A percentile compares a stretch with the other conserved stretches of the same genome.
phyloP scores from a whole-genome alignment of 768 basidiomycete genomes.

The Mycena rosella region DNA sequence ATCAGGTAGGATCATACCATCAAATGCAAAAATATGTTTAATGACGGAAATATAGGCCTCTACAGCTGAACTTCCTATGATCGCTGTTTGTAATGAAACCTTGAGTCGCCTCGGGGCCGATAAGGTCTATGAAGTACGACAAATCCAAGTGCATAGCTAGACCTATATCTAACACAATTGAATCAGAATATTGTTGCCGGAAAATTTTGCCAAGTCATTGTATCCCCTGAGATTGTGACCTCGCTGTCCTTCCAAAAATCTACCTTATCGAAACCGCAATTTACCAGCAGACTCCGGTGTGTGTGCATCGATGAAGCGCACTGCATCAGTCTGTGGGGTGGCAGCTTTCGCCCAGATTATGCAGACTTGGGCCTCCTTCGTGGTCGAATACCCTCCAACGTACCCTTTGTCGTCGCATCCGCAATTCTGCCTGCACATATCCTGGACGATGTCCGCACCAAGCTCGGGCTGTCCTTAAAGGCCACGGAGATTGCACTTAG shows the following conservation, averaged over 20 bases:
- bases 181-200: constrained; percentile 14
- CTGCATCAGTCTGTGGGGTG: constrained; percentile 38
- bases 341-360: constrained; percentile 33
- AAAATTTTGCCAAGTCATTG: constrained; percentile 16
- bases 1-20: neutral
- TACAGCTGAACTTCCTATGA: neutral
- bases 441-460: constrained; percentile 27
- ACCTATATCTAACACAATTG: no score
- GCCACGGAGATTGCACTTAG: constrained; percentile 15
- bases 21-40: neutral
- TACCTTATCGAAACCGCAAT: neutral
- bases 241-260: constrained; percentile 4
- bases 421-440: constrained; percentile 34
- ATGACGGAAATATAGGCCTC: no score
- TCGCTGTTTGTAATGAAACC: constrained; percentile 17
- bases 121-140: constrained; percentile 8
- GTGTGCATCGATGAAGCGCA: constrained; percentile 31
- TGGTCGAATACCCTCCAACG: constrained; percentile 28
- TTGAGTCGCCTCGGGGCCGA: constrained; percentile 6
- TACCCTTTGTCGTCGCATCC: constrained; percentile 34
- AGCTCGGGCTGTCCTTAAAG: constrained; percentile 21
- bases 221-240: constrained; percentile 13
- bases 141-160: neutral
- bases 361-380: constrained; percentile 30
- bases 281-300: constrained; percentile 11